phyloP scores from a whole-genome alignment of 1,284 basidiomycete genomes.

The Cryptococcus sp. region DNA sequence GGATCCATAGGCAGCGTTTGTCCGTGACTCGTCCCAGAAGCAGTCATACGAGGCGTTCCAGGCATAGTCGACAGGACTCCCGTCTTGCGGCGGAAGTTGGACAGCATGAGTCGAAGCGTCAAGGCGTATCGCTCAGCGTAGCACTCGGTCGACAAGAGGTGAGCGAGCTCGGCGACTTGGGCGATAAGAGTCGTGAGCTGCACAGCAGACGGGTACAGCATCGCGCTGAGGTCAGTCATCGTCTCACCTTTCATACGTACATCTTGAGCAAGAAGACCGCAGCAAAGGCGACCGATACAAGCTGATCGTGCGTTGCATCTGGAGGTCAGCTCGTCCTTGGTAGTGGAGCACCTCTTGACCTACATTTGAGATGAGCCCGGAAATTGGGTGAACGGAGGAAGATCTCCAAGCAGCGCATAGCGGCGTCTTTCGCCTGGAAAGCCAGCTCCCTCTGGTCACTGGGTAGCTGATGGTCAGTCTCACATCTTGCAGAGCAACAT shows the following conservation, averaged over 20 bases:
- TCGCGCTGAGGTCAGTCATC: constrained; percentile 23
- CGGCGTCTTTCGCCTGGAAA: constrained; percentile 88
- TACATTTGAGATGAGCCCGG: constrained; percentile 40
- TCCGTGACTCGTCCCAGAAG: constrained; percentile 36
- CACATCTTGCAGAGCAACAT: neutral
- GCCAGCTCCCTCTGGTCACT: constrained; percentile 89
- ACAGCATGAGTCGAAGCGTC: constrained; percentile 82
- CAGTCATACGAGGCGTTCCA: constrained; percentile 47
- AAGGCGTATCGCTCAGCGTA: constrained; percentile 64
- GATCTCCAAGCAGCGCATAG: constrained; percentile 65
- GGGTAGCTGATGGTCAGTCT: constrained; percentile 36
- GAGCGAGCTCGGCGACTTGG: constrained; percentile 41
- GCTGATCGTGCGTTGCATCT: constrained; percentile 87
- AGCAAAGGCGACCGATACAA: constrained; percentile 86
- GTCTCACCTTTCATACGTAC: constrained; percentile 10
- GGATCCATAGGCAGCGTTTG: constrained; percentile 10
- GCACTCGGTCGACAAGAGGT: constrained; percentile 43
- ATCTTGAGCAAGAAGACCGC: constrained; percentile 85
- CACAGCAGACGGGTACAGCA: constrained; percentile 40
- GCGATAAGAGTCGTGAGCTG: constrained; percentile 31
- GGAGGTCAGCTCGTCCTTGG: too few species aligned
- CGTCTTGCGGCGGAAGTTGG: constrained; percentile 77
- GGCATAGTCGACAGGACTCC: constrained; percentile 58
- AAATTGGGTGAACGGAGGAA: constrained; percentile 34
- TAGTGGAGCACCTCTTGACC: too few species aligned